Percentiles rank a stretch among this genome's conserved stretches.
Conservation (phyloP, 1,139 yeast genomes). For the Suhomyces bokatorum region DNA sequence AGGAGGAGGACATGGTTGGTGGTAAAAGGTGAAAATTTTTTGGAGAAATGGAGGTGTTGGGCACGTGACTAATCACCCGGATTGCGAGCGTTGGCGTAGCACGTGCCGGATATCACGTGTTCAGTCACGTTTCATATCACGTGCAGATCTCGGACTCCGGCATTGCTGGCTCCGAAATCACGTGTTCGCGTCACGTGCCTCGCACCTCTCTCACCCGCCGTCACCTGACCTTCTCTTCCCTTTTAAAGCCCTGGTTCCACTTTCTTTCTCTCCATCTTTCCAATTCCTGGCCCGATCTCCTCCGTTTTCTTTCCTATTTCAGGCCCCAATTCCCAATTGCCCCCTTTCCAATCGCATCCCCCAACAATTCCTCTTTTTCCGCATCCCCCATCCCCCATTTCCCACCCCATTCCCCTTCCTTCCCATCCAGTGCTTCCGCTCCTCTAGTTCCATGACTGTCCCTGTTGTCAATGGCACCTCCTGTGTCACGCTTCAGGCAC, state of each 20-base stretch:
- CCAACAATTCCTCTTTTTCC: background rate
- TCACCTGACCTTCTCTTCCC: background rate
- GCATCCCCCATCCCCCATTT: background rate
- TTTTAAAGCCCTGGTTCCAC: background rate
- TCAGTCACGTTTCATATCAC: background rate
- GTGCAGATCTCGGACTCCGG: too few relatives aligned
- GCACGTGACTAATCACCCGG: too few relatives aligned
- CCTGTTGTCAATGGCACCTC: slow-evolving; percentile 55
- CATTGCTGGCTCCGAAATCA: too few relatives aligned
- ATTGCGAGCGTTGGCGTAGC: too few relatives aligned
- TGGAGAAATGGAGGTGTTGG: background rate
- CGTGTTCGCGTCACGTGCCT: background rate
- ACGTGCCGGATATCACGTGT: background rate
- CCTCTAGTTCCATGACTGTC: slow-evolving; percentile 15
- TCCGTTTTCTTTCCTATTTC: background rate
- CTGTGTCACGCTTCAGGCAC: slow-evolving; percentile 46
- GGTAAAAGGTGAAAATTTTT: slow-evolving; percentile 9
- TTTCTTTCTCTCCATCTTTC: background rate
- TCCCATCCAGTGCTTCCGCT: background rate
- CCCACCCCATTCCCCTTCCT: background rate
- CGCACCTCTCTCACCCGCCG: slow-evolving; percentile 13
- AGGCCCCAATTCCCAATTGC: too few relatives aligned
- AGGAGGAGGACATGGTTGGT: slow-evolving; percentile 17
- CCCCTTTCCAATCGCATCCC: too few relatives aligned
- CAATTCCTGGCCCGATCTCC: background rate